Evolutionary conservation across 108 stramenopile species (phyloP).

Genomic region (Skeletonema grethae): DNA sequence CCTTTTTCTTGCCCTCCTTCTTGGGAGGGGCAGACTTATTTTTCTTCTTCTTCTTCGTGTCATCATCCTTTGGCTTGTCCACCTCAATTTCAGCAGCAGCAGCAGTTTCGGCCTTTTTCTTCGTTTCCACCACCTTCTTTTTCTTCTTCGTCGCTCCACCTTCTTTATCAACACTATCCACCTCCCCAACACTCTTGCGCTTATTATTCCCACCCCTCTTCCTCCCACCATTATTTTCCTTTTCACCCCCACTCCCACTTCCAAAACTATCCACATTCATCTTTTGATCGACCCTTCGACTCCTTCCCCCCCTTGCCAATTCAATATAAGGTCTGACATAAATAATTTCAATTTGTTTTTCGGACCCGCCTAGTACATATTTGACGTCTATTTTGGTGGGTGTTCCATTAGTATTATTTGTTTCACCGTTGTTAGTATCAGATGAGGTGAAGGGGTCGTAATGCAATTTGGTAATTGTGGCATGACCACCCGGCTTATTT

Average conservation of each 20-base stretch:
- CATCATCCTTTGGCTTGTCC: not conserved
- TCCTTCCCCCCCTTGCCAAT: not conserved
- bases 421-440: too few relatives aligned
- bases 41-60: not conserved
- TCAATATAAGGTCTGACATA: conserved; percentile 12
- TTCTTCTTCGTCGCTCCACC: not conserved
- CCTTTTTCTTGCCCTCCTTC: not conserved
- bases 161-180: not conserved
- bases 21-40: not conserved
- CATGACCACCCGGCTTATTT: conserved; percentile 27
- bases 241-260: not conserved
- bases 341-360: conserved; percentile 10
- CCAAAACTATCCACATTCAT: conserved; percentile 6
- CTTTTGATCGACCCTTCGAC: conserved; percentile 1
- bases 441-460: too few relatives aligned
- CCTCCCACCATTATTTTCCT: not conserved
- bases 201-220: too few relatives aligned
- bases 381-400: conserved; percentile 9
- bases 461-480: conserved; percentile 5
- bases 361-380: conserved; percentile 17
- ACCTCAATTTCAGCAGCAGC: not conserved
- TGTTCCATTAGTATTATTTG: not conserved
- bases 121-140: not conserved
- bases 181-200: not conserved
- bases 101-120: not conserved